Conservation (phyloP, 1,284 basidiomycete genomes). For the Pseudozyma sp. region DNA sequence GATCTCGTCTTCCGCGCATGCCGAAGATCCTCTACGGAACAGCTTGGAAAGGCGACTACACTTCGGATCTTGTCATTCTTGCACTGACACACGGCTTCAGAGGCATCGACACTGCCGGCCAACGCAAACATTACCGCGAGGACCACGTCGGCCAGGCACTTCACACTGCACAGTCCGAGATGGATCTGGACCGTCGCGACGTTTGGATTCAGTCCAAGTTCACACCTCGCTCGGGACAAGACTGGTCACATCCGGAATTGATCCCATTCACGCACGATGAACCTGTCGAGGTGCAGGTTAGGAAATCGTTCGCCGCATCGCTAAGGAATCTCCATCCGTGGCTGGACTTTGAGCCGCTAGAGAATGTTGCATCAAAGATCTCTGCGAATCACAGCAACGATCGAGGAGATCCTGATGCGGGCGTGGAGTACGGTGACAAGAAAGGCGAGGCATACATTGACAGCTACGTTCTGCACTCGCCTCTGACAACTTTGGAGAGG, state of each 20-base stretch:
- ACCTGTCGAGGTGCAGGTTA: slow-evolving; percentile 52
- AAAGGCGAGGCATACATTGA: slow-evolving; percentile 57
- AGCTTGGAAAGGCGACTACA: slow-evolving; percentile 63
- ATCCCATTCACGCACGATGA: slow-evolving; percentile 54
- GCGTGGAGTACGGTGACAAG: slow-evolving; percentile 38
- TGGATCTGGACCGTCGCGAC: slow-evolving; percentile 42
- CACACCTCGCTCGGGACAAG: slow-evolving; percentile 61
- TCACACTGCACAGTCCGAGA: slow-evolving; percentile 32
- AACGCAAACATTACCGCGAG: slow-evolving; percentile 67
- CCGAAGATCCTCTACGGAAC: slow-evolving; percentile 65
- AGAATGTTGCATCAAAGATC: slow-evolving; percentile 20
- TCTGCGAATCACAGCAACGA: slow-evolving; percentile 12
- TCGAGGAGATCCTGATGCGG: slow-evolving; percentile 21
- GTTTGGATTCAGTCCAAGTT: slow-evolving; percentile 67
- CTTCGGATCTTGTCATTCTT: slow-evolving; percentile 53
- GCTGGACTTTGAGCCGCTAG: slow-evolving; percentile 32
- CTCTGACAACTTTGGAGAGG: slow-evolving; percentile 55
- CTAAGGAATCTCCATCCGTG: slow-evolving; percentile 54
- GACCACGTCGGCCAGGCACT: slow-evolving; percentile 63
- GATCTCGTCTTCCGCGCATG: slow-evolving; percentile 30
- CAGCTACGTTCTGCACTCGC: slow-evolving; percentile 62
- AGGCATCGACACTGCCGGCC: slow-evolving; percentile 64
- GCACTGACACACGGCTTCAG: slow-evolving; percentile 62
- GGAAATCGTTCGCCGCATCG: slow-evolving; percentile 42
- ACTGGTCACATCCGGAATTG: slow-evolving; percentile 38